phyloP scores from a whole-genome alignment of 495 filamentous ascomycete species.

The Talaromyces wortmannii region DNA sequence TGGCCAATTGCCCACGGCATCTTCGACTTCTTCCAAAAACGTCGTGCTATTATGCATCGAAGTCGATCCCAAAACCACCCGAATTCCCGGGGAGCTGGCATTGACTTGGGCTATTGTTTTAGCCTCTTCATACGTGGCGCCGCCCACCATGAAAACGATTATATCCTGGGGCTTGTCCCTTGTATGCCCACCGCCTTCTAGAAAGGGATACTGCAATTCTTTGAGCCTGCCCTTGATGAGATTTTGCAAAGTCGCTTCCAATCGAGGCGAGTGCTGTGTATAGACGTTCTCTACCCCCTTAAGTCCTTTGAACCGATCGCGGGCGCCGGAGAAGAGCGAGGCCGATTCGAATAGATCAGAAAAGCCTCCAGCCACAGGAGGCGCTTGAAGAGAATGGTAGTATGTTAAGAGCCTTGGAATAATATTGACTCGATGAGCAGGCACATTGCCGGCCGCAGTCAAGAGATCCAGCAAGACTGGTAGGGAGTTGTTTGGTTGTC shows the following conservation, averaged over 20 bases:
- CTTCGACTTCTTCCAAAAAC: constrained; percentile 82
- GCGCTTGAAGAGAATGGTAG: constrained; percentile 72
- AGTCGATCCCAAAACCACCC: constrained; percentile 84
- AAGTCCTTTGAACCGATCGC: constrained; percentile 86
- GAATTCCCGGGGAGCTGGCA: constrained; percentile 77
- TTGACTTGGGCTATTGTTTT: constrained; percentile 91
- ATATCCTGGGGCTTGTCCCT: constrained; percentile 95
- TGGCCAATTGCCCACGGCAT: constrained; percentile 75
- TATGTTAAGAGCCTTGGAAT: constrained; percentile 75
- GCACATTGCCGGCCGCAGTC: constrained; percentile 64
- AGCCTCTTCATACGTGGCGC: constrained; percentile 92
- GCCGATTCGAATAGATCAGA: constrained; percentile 87
- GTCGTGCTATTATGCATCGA: constrained; percentile 76
- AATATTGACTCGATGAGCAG: constrained; percentile 63
- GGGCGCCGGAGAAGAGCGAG: constrained; percentile 84
- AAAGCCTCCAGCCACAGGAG: constrained; percentile 63
- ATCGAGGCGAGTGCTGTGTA: constrained; percentile 86
- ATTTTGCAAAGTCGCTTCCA: constrained; percentile 84
- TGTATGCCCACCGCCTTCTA: constrained; percentile 77
- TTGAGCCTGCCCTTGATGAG: constrained; percentile 84
- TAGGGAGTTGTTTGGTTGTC: constrained; percentile 71
- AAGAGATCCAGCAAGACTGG: constrained; percentile 82
- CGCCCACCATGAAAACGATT: constrained; percentile 88
- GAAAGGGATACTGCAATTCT: constrained; percentile 82
- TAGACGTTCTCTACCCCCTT: constrained; percentile 99